These are phyloP conservation scores for Emericellopsis atlantica DNA, from an alignment of 2,329 filamentous ascomycete species.

Conservation along the genomic window DNA sequence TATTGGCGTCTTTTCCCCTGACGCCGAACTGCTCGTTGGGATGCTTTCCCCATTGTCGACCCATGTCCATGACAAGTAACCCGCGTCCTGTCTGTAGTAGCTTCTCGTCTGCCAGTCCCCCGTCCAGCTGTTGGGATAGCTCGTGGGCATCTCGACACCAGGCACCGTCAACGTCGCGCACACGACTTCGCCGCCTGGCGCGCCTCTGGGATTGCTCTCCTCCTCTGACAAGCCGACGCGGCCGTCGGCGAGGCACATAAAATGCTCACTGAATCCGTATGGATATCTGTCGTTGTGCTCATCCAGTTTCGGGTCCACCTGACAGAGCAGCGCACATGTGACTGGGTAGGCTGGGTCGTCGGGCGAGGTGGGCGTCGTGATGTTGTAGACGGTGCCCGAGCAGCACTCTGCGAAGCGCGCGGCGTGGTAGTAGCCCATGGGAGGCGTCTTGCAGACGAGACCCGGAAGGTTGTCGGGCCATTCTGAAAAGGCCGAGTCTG, in stretches of 20 bases:
- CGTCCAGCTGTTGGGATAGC: not conserved
- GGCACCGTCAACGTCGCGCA: not conserved
- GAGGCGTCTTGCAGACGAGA: not conserved
- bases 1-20: no score
- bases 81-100: not conserved
- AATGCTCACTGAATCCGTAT: not conserved
- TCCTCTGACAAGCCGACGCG: not conserved
- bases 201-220: not conserved
- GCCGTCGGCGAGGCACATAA: not conserved
- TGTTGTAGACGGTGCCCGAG: not conserved
- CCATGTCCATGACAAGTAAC: not conserved
- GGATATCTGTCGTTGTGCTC: not conserved
- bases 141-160: not conserved
- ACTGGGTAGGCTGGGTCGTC: not conserved
- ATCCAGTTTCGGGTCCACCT: not conserved
- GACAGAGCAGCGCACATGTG: not conserved
- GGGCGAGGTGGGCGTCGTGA: not conserved
- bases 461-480: not conserved
- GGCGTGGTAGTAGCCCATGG: not conserved
- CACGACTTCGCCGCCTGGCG: not conserved
- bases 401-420: not conserved
- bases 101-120: not conserved
- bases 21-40: no score
- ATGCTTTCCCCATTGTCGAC: not conserved
- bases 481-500: not conserved